These are phyloP conservation scores for Boletus coccyginus DNA, from an alignment of 768 basidiomycete species.

Conservation along the genomic window DNA sequence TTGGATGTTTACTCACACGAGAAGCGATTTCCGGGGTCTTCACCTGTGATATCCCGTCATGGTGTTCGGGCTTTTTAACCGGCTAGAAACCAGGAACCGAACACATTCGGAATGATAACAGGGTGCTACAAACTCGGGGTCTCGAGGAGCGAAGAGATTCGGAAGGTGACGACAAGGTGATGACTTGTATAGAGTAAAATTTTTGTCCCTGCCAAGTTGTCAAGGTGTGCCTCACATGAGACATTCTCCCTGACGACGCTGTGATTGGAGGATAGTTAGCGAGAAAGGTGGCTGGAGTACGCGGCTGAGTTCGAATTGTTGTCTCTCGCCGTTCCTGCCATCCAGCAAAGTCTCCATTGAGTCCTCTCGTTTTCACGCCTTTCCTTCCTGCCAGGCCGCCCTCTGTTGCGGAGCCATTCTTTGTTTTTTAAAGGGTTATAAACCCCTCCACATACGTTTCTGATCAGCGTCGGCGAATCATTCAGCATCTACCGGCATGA, in stretches of 20 bases:
- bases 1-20: no score
- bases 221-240: neutral
- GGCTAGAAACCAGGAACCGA: no score
- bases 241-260: no score
- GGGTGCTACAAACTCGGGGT: no score
- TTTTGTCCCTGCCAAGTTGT: conserved; percentile 2
- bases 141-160: conserved; percentile 9
- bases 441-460: neutral
- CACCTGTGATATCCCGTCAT: no score
- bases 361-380: conserved; percentile 16
- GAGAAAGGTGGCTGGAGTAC: conserved; percentile 12
- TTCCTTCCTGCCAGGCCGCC: conserved; percentile 22
- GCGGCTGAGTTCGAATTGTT: conserved; percentile 27
- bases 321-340: conserved; percentile 9
- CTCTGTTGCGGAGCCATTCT: conserved; percentile 28
- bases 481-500: conserved; percentile 17
- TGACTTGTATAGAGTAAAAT: neutral
- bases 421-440: conserved; percentile 15
- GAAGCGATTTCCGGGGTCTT: no score
- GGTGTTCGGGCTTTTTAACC: no score
- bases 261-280: no score
- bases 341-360: neutral
- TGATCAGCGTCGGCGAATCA: conserved; percentile 5
- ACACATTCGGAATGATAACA: no score
- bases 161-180: conserved; percentile 11